Conservation (phyloP, 345 rosid species). For the Murraya paniculata region DNA sequence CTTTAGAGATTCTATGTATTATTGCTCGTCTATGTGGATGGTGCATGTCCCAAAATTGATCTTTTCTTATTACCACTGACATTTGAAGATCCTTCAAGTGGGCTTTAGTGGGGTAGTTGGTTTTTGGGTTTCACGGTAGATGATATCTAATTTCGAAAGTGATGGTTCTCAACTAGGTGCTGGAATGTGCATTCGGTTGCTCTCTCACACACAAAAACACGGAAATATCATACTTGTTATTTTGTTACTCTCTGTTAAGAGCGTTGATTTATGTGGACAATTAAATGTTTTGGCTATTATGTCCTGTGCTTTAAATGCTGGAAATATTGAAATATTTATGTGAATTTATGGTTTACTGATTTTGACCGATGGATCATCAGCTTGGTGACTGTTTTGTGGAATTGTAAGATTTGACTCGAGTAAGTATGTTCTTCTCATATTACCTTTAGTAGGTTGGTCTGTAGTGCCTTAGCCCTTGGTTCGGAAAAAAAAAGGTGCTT, state of each 20-base stretch:
- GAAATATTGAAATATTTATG: neutral
- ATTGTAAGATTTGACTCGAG: neutral
- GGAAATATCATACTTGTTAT: neutral
- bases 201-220: neutral
- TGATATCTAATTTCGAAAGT: neutral
- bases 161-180: neutral
- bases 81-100: conserved; percentile 8
- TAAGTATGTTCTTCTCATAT: no score
- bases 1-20: conserved; percentile 24
- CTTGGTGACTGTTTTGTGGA: neutral
- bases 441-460: neutral
- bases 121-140: neutral
- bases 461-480: no score
- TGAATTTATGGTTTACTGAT: neutral
- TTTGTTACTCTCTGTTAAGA: neutral
- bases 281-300: neutral
- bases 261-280: neutral
- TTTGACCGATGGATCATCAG: neutral
- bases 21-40: conserved; percentile 11
- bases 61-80: conserved; percentile 12
- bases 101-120: neutral
- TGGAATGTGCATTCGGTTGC: neutral
- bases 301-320: neutral
- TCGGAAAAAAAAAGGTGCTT: neutral
- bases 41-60: neutral